These are phyloP conservation scores for Royoungia palumana DNA, from an alignment of 768 basidiomycete genomes.

Conservation along the genomic window DNA sequence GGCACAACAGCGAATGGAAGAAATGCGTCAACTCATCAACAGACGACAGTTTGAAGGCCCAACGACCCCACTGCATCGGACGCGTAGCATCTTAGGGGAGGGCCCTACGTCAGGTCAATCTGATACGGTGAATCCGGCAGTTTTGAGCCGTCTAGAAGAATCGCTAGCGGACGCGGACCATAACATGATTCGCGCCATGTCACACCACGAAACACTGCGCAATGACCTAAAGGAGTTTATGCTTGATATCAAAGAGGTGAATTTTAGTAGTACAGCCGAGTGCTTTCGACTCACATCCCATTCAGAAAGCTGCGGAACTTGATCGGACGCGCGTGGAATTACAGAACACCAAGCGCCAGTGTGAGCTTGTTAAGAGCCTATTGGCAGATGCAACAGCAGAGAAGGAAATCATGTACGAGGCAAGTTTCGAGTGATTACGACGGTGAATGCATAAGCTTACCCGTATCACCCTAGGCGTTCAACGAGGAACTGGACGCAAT, in stretches of 20 bases:
- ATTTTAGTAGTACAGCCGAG: constrained; percentile 6
- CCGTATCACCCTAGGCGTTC: constrained; percentile 65
- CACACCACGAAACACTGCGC: constrained; percentile 55
- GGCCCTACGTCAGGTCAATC: constrained; percentile 11
- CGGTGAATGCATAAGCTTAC: not conserved
- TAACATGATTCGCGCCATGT: constrained; percentile 47
- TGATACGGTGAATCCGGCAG: constrained; percentile 12
- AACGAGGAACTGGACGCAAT: constrained; percentile 92
- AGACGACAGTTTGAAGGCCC: constrained; percentile 50
- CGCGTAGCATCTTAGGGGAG: constrained; percentile 35
- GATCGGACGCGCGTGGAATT: constrained; percentile 63
- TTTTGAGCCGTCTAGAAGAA: constrained; percentile 40
- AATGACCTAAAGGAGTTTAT: constrained; percentile 47
- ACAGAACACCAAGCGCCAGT: constrained; percentile 66
- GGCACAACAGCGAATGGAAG: constrained; percentile 75
- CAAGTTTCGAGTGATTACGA: constrained; percentile 33
- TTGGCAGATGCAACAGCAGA: constrained; percentile 76
- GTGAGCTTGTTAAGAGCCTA: constrained; percentile 75
- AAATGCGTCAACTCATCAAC: constrained; percentile 74
- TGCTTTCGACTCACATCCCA: not conserved
- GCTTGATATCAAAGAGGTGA: constrained; percentile 57
- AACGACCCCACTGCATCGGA: constrained; percentile 44
- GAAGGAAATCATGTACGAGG: constrained; percentile 93
- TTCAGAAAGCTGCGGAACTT: constrained; percentile 59
- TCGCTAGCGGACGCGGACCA: constrained; percentile 57